phyloP scores from a whole-genome alignment of 208 protist genomes.

The Angomonas ambiguus region DNA sequence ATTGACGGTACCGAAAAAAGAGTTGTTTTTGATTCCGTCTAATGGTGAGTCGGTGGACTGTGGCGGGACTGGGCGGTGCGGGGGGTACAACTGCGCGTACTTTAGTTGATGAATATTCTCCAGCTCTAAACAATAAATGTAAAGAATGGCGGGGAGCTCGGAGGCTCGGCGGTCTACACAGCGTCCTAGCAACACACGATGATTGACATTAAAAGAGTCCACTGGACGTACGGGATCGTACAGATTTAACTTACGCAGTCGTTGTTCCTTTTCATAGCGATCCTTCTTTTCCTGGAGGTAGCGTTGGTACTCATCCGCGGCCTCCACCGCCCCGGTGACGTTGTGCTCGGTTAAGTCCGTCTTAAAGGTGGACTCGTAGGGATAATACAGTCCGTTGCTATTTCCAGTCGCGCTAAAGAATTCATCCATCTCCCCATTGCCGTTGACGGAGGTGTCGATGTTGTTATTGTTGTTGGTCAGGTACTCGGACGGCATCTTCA shows the following conservation, averaged over 20 bases:
- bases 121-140: slow-evolving; percentile 27
- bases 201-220: slow-evolving; percentile 69
- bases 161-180: slow-evolving; percentile 65
- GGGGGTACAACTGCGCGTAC: background rate
- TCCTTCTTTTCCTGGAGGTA: slow-evolving; percentile 35
- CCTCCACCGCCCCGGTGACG: slow-evolving; percentile 39
- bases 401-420: no score
- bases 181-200: slow-evolving; percentile 57
- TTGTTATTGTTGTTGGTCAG: background rate
- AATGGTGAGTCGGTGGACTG: no score
- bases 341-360: slow-evolving; percentile 16
- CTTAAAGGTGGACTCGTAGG: slow-evolving; percentile 22
- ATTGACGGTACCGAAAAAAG: background rate
- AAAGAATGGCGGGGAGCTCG: slow-evolving; percentile 37
- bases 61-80: no score
- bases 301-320: slow-evolving; percentile 51
- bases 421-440: no score
- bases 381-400: no score
- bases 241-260: slow-evolving; percentile 24
- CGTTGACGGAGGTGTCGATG: no score
- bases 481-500: slow-evolving; percentile 10
- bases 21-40: background rate
- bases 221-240: slow-evolving; percentile 53
- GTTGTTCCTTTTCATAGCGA: slow-evolving; percentile 22
- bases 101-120: slow-evolving; percentile 1